Evolutionary conservation across 2,329 filamentous ascomycete species (phyloP).

Genomic region (Bipolaris victoriae): DNA sequence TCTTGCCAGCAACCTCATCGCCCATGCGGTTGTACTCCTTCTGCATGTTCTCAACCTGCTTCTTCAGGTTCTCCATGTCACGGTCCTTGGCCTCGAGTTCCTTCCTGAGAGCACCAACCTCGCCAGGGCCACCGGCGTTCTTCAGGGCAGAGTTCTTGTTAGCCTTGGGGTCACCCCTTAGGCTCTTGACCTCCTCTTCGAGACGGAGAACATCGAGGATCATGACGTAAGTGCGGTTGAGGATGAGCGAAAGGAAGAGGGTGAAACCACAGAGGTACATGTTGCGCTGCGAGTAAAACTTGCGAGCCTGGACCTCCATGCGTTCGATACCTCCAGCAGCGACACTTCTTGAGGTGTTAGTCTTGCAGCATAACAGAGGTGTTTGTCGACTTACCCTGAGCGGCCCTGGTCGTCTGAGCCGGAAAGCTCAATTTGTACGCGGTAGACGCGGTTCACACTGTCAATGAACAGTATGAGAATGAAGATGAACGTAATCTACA

Average conservation of each 20-base stretch:
- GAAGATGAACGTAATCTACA: conserved; percentile 93
- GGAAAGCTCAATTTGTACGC: conserved; percentile 87
- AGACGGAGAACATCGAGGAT: conserved; percentile 90
- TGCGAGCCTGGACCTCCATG: conserved; percentile 97
- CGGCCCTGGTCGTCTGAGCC: conserved; percentile 69
- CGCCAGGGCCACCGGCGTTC: conserved; percentile 73
- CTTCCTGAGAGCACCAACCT: conserved; percentile 72
- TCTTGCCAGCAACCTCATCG: conserved; percentile 75
- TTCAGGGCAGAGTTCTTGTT: conserved; percentile 67
- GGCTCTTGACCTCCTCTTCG: conserved; percentile 86
- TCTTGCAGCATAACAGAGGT: not conserved
- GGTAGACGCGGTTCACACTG: conserved; percentile 94
- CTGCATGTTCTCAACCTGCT: conserved; percentile 83
- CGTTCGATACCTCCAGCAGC: conserved; percentile 83
- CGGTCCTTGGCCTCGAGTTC: conserved; percentile 75
- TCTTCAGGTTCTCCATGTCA: conserved; percentile 87
- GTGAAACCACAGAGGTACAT: conserved; percentile 99
- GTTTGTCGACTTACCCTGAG: conserved; percentile 55
- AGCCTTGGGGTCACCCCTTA: conserved; percentile 68
- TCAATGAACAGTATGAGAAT: conserved; percentile 98
- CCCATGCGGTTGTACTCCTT: conserved; percentile 85
- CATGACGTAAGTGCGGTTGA: conserved; percentile 98
- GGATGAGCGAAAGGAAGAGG: conserved; percentile 96
- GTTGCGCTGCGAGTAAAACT: conserved; percentile 99
- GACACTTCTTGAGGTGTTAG: conserved; percentile 54